Conservation (phyloP, 2,329 filamentous ascomycete genomes). For the Cladosporium austrohemisphaericum region DNA sequence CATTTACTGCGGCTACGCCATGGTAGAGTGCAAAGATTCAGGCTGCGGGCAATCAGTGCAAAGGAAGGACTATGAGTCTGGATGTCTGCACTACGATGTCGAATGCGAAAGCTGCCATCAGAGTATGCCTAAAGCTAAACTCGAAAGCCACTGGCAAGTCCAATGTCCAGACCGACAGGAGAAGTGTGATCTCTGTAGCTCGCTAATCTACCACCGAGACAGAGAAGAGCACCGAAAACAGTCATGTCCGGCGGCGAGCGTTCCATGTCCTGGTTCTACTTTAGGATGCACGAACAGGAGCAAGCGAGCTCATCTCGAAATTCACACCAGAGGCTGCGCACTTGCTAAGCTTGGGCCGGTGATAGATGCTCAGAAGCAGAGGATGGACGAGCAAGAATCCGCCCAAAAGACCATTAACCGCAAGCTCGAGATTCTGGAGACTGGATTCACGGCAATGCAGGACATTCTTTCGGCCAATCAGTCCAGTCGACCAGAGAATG, state of each 20-base stretch:
- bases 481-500: conserved; percentile 12
- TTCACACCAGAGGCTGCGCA: conserved; percentile 41
- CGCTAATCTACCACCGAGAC: conserved; percentile 40
- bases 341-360: conserved; percentile 47
- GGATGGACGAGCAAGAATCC: conserved; percentile 43
- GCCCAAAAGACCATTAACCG: conserved; percentile 40
- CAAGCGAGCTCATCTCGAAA: conserved; percentile 37
- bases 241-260: conserved; percentile 40
- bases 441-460: conserved; percentile 42
- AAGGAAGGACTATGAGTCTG: conserved; percentile 52
- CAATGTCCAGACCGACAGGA: conserved; percentile 50
- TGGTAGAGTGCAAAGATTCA: conserved; percentile 50
- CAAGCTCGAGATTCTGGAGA: conserved; percentile 45
- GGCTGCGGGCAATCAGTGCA: conserved; percentile 51
- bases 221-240: conserved; percentile 40
- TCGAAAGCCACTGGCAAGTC: conserved; percentile 41
- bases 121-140: conserved; percentile 52
- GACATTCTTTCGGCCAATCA: conserved; percentile 34
- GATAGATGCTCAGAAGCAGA: conserved; percentile 40
- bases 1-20: conserved; percentile 56
- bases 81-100: conserved; percentile 53
- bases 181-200: conserved; percentile 41
- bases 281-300: conserved; percentile 42
- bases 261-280: conserved; percentile 42
- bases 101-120: conserved; percentile 52